These are phyloP conservation scores for Setaria viridis DNA, from an alignment of 202 grass and related monocot genomes.

Conservation along the genomic window DNA sequence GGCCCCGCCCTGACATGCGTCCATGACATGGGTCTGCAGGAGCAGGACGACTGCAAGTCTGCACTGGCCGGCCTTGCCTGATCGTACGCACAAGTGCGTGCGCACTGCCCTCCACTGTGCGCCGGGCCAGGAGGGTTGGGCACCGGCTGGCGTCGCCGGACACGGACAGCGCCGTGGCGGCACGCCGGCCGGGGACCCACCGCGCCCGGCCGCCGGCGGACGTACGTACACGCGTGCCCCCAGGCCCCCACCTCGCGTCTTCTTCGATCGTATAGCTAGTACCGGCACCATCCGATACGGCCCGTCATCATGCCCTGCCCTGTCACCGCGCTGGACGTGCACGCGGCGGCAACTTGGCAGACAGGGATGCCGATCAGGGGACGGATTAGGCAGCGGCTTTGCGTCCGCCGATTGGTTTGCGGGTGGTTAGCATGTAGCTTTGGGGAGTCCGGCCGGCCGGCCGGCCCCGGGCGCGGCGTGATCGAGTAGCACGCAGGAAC, in stretches of 20 bases:
- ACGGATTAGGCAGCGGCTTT: not conserved
- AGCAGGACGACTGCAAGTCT: not conserved
- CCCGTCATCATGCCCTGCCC: not conserved
- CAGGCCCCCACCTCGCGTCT: not conserved
- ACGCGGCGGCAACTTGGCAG: not conserved
- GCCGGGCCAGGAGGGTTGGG: not conserved
- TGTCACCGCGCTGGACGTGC: not conserved
- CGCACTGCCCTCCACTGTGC: not conserved
- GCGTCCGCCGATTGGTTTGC: not conserved
- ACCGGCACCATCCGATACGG: not conserved
- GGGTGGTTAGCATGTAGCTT: conserved; percentile 32
- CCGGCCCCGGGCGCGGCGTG: not conserved
- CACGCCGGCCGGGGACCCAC: not conserved
- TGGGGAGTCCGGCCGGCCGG: not conserved
- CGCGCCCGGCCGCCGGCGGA: not conserved
- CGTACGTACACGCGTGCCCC: conserved; percentile 2
- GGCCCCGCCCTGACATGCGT: not conserved
- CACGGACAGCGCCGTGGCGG: conserved; percentile 12
- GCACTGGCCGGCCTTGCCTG: not conserved
- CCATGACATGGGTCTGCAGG: not conserved
- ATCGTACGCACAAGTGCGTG: not conserved
- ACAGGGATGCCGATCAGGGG: not conserved
- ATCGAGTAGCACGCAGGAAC: not conserved
- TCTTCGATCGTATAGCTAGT: not conserved
- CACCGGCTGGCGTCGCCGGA: not conserved